A percentile compares a stretch with the other conserved stretches of the same genome.
phyloP scores from a whole-genome alignment of 2,329 filamentous ascomycete genomes.

The Aspergillus tamarii region DNA sequence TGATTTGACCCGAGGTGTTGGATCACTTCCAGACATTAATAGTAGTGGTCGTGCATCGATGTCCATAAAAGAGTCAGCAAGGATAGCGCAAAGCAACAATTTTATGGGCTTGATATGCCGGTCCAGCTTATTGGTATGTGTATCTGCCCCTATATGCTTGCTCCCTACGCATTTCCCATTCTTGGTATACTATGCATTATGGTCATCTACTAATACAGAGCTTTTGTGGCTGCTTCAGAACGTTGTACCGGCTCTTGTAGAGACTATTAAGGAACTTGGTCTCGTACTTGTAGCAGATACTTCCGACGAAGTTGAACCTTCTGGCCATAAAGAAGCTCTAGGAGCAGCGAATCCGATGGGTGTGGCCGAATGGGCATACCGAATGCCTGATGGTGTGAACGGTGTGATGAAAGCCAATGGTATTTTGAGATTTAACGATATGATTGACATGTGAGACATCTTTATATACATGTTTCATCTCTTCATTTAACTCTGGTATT shows the following conservation, averaged over 20 bases:
- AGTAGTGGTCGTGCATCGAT: constrained; percentile 73
- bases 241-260: constrained; percentile 87
- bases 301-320: constrained; percentile 58
- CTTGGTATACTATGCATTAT: background rate
- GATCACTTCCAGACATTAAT: constrained; percentile 48
- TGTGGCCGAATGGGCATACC: constrained; percentile 46
- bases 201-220: background rate
- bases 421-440: constrained; percentile 89
- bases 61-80: constrained; percentile 92
- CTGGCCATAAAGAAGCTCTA: constrained; percentile 27
- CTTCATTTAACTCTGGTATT: background rate
- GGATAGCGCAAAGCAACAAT: constrained; percentile 93
- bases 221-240: constrained; percentile 59
- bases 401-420: constrained; percentile 84
- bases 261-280: constrained; percentile 92
- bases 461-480: constrained; percentile 9
- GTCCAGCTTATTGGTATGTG: constrained; percentile 77
- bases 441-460: constrained; percentile 68
- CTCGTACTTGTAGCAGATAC: constrained; percentile 90
- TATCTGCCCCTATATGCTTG: background rate
- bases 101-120: constrained; percentile 97
- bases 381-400: constrained; percentile 80
- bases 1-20: constrained; percentile 41
- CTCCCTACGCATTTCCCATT: background rate
- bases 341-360: constrained; percentile 31